Conservation (phyloP, 2,329 filamentous ascomycete genomes). For the Aspergillus aculeatus region DNA sequence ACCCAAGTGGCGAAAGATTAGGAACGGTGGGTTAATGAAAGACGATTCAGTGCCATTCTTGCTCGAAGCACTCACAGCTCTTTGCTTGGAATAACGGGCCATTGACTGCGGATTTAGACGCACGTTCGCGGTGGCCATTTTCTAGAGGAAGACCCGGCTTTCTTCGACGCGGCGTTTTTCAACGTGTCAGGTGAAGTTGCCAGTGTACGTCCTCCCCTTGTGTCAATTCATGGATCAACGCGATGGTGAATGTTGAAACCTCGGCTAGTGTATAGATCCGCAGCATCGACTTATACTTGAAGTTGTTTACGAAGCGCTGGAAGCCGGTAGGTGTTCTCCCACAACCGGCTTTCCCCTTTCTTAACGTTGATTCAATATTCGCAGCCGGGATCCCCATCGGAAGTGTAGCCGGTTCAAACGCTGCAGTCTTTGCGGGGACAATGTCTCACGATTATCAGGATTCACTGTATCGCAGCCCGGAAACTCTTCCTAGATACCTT, state of each 20-base stretch:
- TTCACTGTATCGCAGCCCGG: conserved; percentile 20
- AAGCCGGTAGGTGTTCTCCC: conserved; percentile 14
- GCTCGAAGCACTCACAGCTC: neutral
- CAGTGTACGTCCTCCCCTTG: conserved; percentile 7
- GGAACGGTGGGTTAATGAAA: neutral
- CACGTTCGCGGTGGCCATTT: conserved; percentile 18
- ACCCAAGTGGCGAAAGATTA: neutral
- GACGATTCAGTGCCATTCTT: neutral
- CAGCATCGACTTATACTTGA: conserved; percentile 25
- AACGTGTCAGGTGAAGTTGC: conserved; percentile 14
- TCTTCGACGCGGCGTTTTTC: conserved; percentile 34
- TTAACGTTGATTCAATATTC: neutral
- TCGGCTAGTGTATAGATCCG: conserved; percentile 11
- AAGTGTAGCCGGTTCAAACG: conserved; percentile 21
- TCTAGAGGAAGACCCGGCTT: conserved; percentile 21
- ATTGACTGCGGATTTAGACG: neutral
- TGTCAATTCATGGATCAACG: too few relatives aligned
- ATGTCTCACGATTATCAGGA: conserved; percentile 24
- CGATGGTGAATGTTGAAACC: too few relatives aligned
- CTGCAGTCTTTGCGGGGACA: conserved; percentile 21
- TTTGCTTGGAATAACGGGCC: neutral
- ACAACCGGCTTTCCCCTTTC: too few relatives aligned
- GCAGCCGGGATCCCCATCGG: conserved; percentile 24
- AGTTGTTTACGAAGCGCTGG: conserved; percentile 21
- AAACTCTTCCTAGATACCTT: conserved; percentile 19